These are phyloP conservation scores for Neofusicoccum sp. DNA, from an alignment of 2,329 filamentous ascomycete species.

Conservation along the genomic window DNA sequence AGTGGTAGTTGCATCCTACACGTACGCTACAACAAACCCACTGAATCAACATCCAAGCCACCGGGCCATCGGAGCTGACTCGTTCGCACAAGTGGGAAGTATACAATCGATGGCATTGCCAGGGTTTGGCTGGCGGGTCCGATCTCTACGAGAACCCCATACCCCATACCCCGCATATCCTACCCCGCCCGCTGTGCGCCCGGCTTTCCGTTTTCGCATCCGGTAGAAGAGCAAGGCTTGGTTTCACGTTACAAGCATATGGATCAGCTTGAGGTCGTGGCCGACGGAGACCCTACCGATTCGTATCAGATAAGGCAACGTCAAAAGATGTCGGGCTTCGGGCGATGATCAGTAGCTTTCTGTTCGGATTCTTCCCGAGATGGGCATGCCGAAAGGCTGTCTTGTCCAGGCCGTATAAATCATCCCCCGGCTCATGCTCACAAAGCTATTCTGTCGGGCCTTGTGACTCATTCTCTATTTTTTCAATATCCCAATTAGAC, in stretches of 20 bases:
- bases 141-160: not conserved
- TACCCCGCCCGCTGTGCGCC: not conserved
- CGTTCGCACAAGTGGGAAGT: not conserved
- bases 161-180: not conserved
- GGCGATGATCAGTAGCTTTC: not conserved
- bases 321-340: not conserved
- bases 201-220: constrained; percentile 4
- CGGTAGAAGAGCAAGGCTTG: not conserved
- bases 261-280: not conserved
- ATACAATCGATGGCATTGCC: not conserved
- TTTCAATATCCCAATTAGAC: too few species aligned
- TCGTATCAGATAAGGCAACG: not conserved
- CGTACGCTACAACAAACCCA: too few species aligned
- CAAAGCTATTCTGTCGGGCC: too few species aligned
- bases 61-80: not conserved
- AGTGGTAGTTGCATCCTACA: too few species aligned
- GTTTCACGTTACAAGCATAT: not conserved
- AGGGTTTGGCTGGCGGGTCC: not conserved
- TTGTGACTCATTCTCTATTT: too few species aligned
- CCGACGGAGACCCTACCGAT: not conserved
- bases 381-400: not conserved
- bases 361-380: not conserved
- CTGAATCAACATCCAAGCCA: not conserved
- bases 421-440: too few species aligned
- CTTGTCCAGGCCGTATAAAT: not conserved